Evolutionary conservation across 768 basidiomycete species (phyloP), one percentile per base, ranked within the genome.

Genomic region (Lactarius trivialis): DNA sequence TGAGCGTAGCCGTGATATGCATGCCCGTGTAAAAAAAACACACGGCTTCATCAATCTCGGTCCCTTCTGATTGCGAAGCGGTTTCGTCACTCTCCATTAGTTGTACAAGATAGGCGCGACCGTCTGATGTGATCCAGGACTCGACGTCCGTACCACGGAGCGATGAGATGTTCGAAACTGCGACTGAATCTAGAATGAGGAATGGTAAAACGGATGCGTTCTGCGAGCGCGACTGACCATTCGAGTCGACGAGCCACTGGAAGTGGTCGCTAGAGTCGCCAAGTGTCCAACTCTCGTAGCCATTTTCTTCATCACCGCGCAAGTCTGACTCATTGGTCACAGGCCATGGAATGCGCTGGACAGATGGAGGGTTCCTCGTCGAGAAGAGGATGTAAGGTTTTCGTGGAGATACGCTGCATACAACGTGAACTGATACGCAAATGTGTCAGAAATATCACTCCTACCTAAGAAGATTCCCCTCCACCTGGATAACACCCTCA

Each of bases 301-400:
- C 75, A 11, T 61, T 71, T n/a, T 59, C 68, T 62, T 53, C 71
- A 32, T 71, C 70, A n/a, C 66, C 67, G 26, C 68, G 68, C 21
- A 75, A 75, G 14, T 72, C 74, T 32, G 80, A 76, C 8, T 77
- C 77, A 24, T 75, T 76, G 37, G 80, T 76, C 37, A 75, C 71
- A 8, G 92, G 91, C 91, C 92, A 93, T 2, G 91, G 90, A 68
- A 93, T 89, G 26, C 86, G 83, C 68, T 93, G 91, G 30, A 93
- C 77, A 3, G 90, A 83, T 1, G 89, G 82, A 2, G 92, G 91
- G 59, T 77, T 81, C 66, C 75, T 77, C 0, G 90, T 92, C 3
- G 91, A 87, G 70, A 92, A 92, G 43, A 87, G 62, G 30, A 93
- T 77, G 72, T 84, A 80, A 55, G 83, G 75, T 69, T 78, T 83